These are phyloP conservation scores for Candida loeiensis DNA, from an alignment of 805 yeast species.

Conservation along the genomic window DNA sequence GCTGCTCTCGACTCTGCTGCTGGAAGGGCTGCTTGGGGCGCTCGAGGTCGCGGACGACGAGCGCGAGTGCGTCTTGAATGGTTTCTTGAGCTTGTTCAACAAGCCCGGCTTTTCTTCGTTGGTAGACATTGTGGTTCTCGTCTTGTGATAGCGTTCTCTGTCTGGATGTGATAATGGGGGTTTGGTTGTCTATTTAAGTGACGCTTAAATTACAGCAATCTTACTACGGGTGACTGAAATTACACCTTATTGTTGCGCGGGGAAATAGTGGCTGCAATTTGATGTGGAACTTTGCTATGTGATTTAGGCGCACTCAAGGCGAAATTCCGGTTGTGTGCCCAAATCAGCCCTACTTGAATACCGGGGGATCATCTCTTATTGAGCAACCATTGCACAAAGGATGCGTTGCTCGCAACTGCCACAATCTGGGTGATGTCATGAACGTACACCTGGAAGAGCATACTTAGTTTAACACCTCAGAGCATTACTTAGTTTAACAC, in stretches of 20 bases:
- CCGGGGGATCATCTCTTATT: neutral
- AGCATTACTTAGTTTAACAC: too few relatives aligned
- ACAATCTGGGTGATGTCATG: too few relatives aligned
- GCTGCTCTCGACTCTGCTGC: neutral
- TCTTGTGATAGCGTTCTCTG: too few relatives aligned
- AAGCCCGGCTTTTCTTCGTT: conserved; percentile 19
- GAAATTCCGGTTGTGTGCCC: neutral
- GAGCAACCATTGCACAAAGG: neutral
- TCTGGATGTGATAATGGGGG: too few relatives aligned
- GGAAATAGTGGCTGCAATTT: neutral
- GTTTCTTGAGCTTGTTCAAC: conserved; percentile 21
- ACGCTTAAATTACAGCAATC: neutral
- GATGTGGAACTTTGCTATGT: neutral
- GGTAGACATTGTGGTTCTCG: conserved; percentile 3
- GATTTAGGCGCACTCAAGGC: neutral
- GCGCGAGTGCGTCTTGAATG: conserved; percentile 15
- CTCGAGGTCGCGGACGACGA: conserved; percentile 4
- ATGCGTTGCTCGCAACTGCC: neutral
- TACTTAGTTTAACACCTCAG: too few relatives aligned
- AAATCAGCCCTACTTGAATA: neutral
- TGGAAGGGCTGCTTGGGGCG: conserved; percentile 3
- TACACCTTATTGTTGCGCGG: neutral
- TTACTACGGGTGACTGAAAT: neutral
- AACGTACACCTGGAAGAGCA: too few relatives aligned
- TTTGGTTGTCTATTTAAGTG: neutral